A percentile compares a stretch with the other conserved stretches of the same genome.
phyloP scores from a whole-genome alignment of 106 monocot genomes.

The Dendrobium officinale region DNA sequence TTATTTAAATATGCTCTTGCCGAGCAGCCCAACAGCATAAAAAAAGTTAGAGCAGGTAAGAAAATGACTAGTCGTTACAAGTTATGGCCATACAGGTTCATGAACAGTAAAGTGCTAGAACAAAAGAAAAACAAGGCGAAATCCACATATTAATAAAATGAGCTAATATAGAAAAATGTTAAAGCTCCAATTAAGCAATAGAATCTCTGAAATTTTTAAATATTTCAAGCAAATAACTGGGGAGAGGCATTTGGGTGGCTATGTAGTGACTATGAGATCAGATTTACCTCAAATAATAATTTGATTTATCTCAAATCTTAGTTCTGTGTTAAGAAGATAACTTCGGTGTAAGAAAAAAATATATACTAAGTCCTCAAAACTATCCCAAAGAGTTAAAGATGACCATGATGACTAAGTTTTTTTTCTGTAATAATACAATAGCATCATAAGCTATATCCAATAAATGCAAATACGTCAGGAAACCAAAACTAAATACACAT shows the following conservation, averaged over 20 bases:
- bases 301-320: not conserved
- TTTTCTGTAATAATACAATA: not conserved
- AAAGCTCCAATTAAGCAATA: not conserved
- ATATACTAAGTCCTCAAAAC: not conserved
- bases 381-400: not conserved
- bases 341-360: not conserved
- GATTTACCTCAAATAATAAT: not conserved
- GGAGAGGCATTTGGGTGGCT: not conserved
- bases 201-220: not conserved
- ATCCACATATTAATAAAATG: not conserved
- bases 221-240: not conserved
- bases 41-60: not conserved
- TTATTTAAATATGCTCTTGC: not conserved
- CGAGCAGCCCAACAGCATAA: not conserved
- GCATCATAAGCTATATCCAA: not conserved
- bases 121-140: not conserved
- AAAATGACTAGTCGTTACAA: not conserved
- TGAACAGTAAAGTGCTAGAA: not conserved
- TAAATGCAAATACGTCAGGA: not conserved
- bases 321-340: not conserved
- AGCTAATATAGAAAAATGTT: not conserved
- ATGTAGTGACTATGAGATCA: not conserved
- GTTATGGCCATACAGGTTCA: not conserved
- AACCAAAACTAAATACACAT: not conserved
- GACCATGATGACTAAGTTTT: not conserved